A percentile compares a stretch with the other conserved stretches of the same genome.
Conservation (phyloP, 2,329 filamentous ascomycete genomes). For the Aspergillus floridensis region DNA sequence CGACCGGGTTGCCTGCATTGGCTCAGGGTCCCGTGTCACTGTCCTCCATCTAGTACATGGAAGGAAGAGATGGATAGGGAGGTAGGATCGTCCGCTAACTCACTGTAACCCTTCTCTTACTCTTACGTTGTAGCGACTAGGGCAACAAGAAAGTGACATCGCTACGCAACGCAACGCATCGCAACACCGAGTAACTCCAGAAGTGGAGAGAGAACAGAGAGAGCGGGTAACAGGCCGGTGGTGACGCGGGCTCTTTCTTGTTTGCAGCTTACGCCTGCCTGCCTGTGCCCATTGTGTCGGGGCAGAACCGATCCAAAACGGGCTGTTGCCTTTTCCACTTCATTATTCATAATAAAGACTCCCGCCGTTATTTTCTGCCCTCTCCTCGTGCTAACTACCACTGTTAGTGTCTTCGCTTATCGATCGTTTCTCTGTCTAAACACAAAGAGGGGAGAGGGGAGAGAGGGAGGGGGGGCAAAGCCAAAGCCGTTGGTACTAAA, state of each 20-base stretch:
- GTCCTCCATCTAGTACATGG: not conserved
- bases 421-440: slow-evolving; percentile 5
- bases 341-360: not conserved
- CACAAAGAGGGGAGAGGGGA: not conserved
- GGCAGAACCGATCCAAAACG: not conserved
- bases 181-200: slow-evolving; percentile 1
- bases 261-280: not conserved
- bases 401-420: slow-evolving; percentile 8
- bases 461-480: not conserved
- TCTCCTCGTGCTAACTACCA: slow-evolving; percentile 9
- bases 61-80: not conserved
- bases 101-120: not conserved
- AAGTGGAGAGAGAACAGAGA: not conserved
- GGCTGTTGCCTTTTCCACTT: not conserved
- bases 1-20: slow-evolving; percentile 14
- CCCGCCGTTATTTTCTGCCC: too few relatives aligned
- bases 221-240: not conserved
- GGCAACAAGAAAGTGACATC: not conserved
- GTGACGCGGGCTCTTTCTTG: not conserved
- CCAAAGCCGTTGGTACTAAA: not conserved
- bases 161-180: not conserved
- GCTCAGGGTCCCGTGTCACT: slow-evolving; percentile 13
- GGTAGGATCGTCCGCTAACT: not conserved
- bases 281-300: slow-evolving; percentile 4
- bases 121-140: not conserved